Percentiles rank a stretch among this genome's conserved stretches.
Conservation (phyloP, 148 eudicot genomes). For the Oxyria digyna region DNA sequence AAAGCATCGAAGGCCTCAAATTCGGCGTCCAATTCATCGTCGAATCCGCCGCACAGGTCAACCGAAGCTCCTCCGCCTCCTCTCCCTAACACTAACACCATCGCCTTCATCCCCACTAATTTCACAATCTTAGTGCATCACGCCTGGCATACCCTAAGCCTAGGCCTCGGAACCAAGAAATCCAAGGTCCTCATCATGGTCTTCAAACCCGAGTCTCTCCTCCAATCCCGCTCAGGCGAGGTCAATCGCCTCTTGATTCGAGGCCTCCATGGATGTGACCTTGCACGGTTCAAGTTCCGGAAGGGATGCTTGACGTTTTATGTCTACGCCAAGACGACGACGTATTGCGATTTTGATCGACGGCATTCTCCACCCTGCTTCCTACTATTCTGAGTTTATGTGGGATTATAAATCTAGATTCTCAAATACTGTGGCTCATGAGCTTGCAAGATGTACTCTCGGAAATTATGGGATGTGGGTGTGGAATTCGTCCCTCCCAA, state of each 20-base stretch:
- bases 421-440: too few relatives aligned
- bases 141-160: conserved; percentile 89
- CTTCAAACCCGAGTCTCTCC: conserved; percentile 37
- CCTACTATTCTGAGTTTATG: too few relatives aligned
- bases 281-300: conserved; percentile 84
- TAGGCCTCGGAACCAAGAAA: conserved; percentile 84
- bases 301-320: conserved; percentile 87
- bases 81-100: conserved; percentile 59
- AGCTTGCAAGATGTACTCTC: too few relatives aligned
- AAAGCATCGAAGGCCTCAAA: conserved; percentile 72
- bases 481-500: too few relatives aligned
- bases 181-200: conserved; percentile 73
- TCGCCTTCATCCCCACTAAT: conserved; percentile 69
- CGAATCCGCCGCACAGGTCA: conserved; percentile 64
- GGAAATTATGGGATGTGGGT: too few relatives aligned
- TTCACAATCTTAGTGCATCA: conserved; percentile 91
- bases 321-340: too few relatives aligned
- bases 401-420: too few relatives aligned
- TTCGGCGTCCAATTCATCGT: conserved; percentile 89
- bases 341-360: too few relatives aligned
- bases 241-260: conserved; percentile 57
- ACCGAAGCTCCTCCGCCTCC: conserved; percentile 54
- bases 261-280: conserved; percentile 48
- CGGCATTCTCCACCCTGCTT: too few relatives aligned
- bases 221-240: conserved; percentile 28